A percentile compares a stretch with the other conserved stretches of the same genome.
These are phyloP conservation scores for Talaromyces piceae DNA, from an alignment of 2,329 filamentous ascomycete genomes.

Conservation along the genomic window DNA sequence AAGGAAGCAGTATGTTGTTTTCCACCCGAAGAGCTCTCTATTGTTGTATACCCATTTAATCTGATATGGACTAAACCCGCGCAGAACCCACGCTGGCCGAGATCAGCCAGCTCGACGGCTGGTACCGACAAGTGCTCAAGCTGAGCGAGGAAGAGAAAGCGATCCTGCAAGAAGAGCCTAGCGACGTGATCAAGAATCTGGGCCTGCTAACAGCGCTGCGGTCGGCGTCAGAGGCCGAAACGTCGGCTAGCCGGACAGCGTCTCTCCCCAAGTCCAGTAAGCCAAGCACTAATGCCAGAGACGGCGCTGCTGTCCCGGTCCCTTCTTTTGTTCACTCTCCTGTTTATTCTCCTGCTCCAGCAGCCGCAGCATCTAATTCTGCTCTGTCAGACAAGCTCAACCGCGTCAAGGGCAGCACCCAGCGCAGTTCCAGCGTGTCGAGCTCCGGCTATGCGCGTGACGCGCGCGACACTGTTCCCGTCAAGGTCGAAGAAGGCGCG, in stretches of 20 bases:
- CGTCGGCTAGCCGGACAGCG: constrained; percentile 29
- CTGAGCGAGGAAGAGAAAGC: constrained; percentile 43
- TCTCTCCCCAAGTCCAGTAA: constrained; percentile 39
- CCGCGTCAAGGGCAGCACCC: constrained; percentile 34
- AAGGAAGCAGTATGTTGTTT: constrained; percentile 36
- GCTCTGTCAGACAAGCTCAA: constrained; percentile 34
- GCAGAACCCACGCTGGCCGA: constrained; percentile 32
- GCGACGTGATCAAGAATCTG: constrained; percentile 45
- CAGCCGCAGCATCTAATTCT: constrained; percentile 36
- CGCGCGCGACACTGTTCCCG: constrained; percentile 26
- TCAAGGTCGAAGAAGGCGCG: constrained; percentile 37
- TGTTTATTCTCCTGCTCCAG: too few species aligned
- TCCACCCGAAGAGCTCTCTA: too few species aligned
- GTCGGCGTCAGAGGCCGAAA: constrained; percentile 40
- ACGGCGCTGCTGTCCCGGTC: constrained; percentile 37
- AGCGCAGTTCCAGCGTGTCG: constrained; percentile 37
- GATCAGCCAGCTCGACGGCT: constrained; percentile 38
- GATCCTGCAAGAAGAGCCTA: constrained; percentile 42
- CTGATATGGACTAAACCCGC: not conserved
- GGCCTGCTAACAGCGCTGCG: constrained; percentile 43
- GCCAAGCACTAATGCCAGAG: constrained; percentile 36
- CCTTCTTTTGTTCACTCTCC: too few species aligned
- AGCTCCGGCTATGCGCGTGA: constrained; percentile 33
- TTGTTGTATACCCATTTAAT: too few species aligned
- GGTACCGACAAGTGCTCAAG: constrained; percentile 41